phyloP scores from a whole-genome alignment of 1,139 yeast species.

The Suhomyces taliae region DNA sequence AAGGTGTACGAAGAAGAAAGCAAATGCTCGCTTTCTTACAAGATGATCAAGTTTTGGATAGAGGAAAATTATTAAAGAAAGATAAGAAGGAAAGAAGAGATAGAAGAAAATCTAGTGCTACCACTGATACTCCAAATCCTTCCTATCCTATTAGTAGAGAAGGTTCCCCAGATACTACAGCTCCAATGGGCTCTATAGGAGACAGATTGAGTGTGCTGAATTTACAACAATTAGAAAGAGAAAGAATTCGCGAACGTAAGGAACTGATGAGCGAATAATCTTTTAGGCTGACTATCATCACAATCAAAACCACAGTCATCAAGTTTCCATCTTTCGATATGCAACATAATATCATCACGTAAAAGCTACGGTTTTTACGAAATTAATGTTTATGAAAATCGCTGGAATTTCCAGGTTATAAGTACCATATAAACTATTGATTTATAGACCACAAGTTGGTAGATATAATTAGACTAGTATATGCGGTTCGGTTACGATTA shows the following conservation, averaged over 20 bases:
- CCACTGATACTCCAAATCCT: neutral
- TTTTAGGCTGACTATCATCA: too few relatives aligned
- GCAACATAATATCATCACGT: too few relatives aligned
- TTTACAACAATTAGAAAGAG: slow-evolving; percentile 19
- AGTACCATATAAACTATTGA: too few relatives aligned
- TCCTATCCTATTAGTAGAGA: slow-evolving; percentile 1
- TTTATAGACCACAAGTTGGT: too few relatives aligned
- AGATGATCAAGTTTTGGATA: slow-evolving; percentile 16
- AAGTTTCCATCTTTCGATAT: too few relatives aligned
- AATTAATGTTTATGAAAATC: too few relatives aligned
- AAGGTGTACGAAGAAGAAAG: slow-evolving; percentile 67
- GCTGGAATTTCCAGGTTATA: too few relatives aligned
- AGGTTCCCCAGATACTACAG: neutral
- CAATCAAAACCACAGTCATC: too few relatives aligned
- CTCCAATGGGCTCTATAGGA: slow-evolving; percentile 12
- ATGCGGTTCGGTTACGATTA: too few relatives aligned
- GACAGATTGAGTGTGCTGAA: slow-evolving; percentile 30
- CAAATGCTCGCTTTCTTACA: slow-evolving; percentile 37
- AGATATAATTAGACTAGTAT: too few relatives aligned
- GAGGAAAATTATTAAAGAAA: slow-evolving; percentile 31
- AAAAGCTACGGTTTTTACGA: too few relatives aligned
- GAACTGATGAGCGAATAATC: slow-evolving; percentile 1
- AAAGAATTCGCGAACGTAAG: neutral
- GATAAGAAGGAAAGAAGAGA: slow-evolving; percentile 41
- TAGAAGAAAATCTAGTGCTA: slow-evolving; percentile 25